Base-by-base conservation (phyloP, 2,329 filamentous ascomycete genomes). In the Bipolaris cookei region DNA sequence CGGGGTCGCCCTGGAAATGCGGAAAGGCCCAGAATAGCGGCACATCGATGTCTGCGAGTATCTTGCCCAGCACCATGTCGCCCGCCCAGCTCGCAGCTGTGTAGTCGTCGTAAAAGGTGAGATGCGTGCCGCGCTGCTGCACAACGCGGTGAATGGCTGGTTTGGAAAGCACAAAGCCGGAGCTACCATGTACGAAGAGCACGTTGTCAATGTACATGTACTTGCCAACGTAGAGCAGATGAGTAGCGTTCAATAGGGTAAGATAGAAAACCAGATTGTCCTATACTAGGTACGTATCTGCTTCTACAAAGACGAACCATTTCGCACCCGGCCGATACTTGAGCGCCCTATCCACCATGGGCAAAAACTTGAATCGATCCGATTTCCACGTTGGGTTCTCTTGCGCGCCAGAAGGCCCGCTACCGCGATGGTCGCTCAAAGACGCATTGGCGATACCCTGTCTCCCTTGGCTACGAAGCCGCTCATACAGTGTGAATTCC, bases 271-370 rank as follows among this genome's bases (percentile, higher is more conserved):
- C 63, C 42, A 86, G 62, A 20, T 81, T 83, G 41, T 77, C 72
- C 81, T 82, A 85, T 1, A 83, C 72, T 30, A 85, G 67, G 60
- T 84, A 85, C 0, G 83, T 86, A 63, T 86, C 84, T 0, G 81
- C 78, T 64, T 86, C 84, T 57, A 85, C 79, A 68, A 86, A 86
- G 51, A 86, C 74, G 59, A 78, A 86, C 83, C 83, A 86, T 51
- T 83, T 83, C 25, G 80, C 80, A 23, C 82, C 67, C 1, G 79
- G 79, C 37, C 69, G 63, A 47, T 72, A 54, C 4, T 59, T 51
- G 8, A 71, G 53, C 4, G 71, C 66, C 23, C 65, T 58, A 16
- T 71, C 62, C n/a, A 75, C 45, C 56, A 73, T 67, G 10, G 73
- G 74, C 14, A 75, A 30, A 42, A 74, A 72, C 42, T 75, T 75